Base-by-base conservation (phyloP, 192 early-diverging fungal species). In the Funneliformis geosporum region DNA sequence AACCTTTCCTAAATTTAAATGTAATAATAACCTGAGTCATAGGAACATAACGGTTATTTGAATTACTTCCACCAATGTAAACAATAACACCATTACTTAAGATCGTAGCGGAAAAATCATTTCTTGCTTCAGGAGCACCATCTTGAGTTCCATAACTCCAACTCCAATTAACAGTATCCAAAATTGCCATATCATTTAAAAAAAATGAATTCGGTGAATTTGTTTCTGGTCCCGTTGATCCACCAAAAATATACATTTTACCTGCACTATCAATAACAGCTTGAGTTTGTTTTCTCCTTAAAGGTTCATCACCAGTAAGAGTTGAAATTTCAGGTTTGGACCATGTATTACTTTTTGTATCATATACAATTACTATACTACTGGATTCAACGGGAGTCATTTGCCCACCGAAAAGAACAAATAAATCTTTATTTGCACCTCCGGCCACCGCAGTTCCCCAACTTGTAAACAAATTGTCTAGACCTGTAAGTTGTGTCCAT, bases 241-340 rank as follows among this genome's bases (percentile, higher is more conserved):
- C 50, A 55, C 50, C 50, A n/a, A 55, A 55, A n/a, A 55, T 55
- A 55, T 55, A 55, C 50, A 55, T 55, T 55, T 55, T 55, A 55
- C 50, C 50, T 21, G 50, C 4, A 55, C 5, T 55, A 55, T 55
- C 50, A 55, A 55, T 6, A 21, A 55, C 50, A n/a, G 50, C 50
- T 55, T 55, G 50, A 21, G 50, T 55, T 55, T 55, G 14, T 21
- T 5, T 4, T 55, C 21, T 55, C 18, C 50, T 55, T 55, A 18
- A 14, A 7, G 50, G 50, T 55, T 55, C 50, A 18, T 55, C 50
- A 18, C 47, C 47, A 16, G 12, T 12, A 55, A 18, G 16, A 21
- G 50, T 18, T 21, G 50, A 55, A 55, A 55, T 55, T 55, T 7
- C 18, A 21, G 50, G 50, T 7, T 55, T 55, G 21, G 50, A 55